Evolutionary conservation across 2,329 filamentous ascomycete species (phyloP).

Genomic region (Sphaerostilbella broomeana): DNA sequence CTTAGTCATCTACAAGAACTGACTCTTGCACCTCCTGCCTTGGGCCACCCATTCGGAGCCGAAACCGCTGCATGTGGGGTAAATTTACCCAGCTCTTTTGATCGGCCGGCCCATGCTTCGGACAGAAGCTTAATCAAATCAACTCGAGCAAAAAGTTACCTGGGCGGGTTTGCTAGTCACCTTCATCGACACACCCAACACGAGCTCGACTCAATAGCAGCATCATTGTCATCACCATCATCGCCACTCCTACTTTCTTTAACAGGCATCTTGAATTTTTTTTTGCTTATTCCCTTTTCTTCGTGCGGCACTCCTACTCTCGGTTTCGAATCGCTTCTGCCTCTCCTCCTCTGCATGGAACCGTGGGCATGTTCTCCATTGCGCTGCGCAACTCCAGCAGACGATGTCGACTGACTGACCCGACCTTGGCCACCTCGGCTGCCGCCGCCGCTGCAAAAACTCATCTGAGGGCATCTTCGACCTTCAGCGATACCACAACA

Average conservation of each 20-base stretch:
- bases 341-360: slow-evolving; percentile 27
- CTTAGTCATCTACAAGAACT: not conserved
- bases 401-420: slow-evolving; percentile 29
- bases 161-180: no score
- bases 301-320: not conserved
- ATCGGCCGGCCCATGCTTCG: slow-evolving; percentile 14
- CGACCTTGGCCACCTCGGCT: slow-evolving; percentile 14
- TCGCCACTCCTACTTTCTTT: not conserved
- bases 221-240: no score
- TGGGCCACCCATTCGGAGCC: slow-evolving; percentile 10
- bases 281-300: not conserved
- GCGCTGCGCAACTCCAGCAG: slow-evolving; percentile 40
- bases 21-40: not conserved
- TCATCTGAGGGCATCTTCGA: not conserved
- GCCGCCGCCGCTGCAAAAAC: no score
- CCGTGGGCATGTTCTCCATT: slow-evolving; percentile 38
- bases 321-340: not conserved
- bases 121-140: no score
- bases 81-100: not conserved
- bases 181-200: no score
- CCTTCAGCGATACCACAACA: slow-evolving; percentile 1
- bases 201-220: no score
- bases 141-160: no score
- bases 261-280: not conserved
- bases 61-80: slow-evolving; percentile 16